Conservation (phyloP, 2,329 filamentous ascomycete species). For the Aspergillus cejpii region DNA sequence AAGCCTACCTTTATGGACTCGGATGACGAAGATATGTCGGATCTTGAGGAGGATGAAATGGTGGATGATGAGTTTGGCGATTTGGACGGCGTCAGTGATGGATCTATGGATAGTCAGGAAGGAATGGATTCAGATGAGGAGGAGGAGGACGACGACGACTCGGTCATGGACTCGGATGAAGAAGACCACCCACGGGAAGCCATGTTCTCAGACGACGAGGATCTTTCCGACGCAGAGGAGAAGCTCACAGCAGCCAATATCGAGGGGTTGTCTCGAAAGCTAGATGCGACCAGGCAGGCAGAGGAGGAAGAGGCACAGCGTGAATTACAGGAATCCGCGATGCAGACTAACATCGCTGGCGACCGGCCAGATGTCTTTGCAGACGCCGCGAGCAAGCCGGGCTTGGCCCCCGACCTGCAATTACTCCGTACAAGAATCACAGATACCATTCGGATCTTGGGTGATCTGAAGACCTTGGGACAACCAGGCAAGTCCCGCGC, state of each 20-base stretch:
- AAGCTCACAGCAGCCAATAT: conserved; percentile 93
- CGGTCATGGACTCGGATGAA: conserved; percentile 65
- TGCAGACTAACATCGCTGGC: conserved; percentile 89
- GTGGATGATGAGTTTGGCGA: conserved; percentile 45
- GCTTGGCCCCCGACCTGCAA: conserved; percentile 82
- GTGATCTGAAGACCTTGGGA: conserved; percentile 75
- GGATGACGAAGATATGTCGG: conserved; percentile 33
- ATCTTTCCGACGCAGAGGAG: conserved; percentile 81
- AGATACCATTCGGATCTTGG: conserved; percentile 84
- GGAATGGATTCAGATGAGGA: conserved; percentile 53
- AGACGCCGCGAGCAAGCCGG: conserved; percentile 51
- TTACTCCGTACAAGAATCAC: conserved; percentile 82
- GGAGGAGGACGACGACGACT: conserved; percentile 49
- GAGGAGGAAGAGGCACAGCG: conserved; percentile 77
- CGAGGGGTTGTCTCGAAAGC: conserved; percentile 75
- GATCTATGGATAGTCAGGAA: conserved; percentile 46
- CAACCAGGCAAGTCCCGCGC: conserved; percentile 74
- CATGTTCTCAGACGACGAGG: conserved; percentile 94
- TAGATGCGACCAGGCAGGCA: conserved; percentile 69
- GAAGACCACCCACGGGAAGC: conserved; percentile 52
- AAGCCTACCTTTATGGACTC: conserved; percentile 31
- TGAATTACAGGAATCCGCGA: conserved; percentile 73
- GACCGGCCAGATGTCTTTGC: conserved; percentile 61
- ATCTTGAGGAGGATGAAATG: conserved; percentile 33
- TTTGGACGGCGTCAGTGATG: conserved; percentile 37